A percentile compares a stretch with the other conserved stretches of the same genome.
Conservation (phyloP, 805 yeast species). For the Lipomyces mesembrius region DNA sequence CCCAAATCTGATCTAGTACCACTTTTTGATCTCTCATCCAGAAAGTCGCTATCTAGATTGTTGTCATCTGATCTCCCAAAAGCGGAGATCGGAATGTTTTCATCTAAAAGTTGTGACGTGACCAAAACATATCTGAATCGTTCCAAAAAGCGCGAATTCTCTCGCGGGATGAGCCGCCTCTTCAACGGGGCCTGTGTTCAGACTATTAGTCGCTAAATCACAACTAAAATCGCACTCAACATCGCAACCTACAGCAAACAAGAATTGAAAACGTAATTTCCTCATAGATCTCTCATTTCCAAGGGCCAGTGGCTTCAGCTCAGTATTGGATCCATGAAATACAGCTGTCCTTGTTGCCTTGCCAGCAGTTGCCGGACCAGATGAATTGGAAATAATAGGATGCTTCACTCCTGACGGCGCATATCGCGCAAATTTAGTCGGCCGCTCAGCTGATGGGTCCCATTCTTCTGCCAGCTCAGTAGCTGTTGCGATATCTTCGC, state of each 20-base stretch:
- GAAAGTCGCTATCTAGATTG: neutral
- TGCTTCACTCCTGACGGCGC: slow-evolving; percentile 5
- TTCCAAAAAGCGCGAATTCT: slow-evolving; percentile 51
- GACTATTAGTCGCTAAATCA: neutral
- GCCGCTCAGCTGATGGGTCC: slow-evolving; percentile 13
- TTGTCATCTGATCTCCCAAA: slow-evolving; percentile 8
- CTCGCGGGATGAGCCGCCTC: slow-evolving; percentile 34
- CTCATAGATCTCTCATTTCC: slow-evolving; percentile 24
- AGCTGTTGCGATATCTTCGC: slow-evolving; percentile 19
- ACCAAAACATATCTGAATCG: slow-evolving; percentile 57
- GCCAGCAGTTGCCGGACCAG: neutral
- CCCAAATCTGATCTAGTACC: neutral
- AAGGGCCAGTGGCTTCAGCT: slow-evolving; percentile 19
- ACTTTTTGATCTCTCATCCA: neutral
- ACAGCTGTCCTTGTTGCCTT: neutral
- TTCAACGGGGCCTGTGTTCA: slow-evolving; percentile 27
- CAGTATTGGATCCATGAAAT: slow-evolving; percentile 1
- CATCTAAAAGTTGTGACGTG: slow-evolving; percentile 55
- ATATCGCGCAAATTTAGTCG: slow-evolving; percentile 4
- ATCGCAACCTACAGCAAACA: slow-evolving; percentile 29
- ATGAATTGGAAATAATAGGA: neutral
- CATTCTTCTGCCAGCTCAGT: slow-evolving; percentile 10
- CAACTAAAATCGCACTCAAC: neutral
- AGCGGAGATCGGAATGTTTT: slow-evolving; percentile 37
- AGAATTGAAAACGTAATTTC: slow-evolving; percentile 26